A percentile compares a stretch with the other conserved stretches of the same genome.
phyloP scores from a whole-genome alignment of 257 asterid species.

The Petunia secreta region DNA sequence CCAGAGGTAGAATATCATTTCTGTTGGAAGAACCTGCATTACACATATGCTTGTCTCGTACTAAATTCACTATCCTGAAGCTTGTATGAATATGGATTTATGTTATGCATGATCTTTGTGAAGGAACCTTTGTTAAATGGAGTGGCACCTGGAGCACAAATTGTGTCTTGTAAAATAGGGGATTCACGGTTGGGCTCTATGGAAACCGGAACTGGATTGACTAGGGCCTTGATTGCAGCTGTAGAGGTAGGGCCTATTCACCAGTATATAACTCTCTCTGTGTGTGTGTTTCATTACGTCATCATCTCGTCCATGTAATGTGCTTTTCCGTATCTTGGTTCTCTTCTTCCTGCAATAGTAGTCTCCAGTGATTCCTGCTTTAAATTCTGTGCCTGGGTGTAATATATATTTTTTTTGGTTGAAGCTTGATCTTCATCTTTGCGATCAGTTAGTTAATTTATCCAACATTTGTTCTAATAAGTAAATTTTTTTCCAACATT shows the following conservation, averaged over 20 bases:
- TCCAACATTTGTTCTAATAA: not conserved
- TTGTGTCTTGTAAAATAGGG: conserved; percentile 95
- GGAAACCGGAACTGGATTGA: conserved; percentile 99
- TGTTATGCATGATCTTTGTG: conserved; percentile 33
- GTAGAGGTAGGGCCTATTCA: conserved; percentile 64
- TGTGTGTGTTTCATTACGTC: not conserved
- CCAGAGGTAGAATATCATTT: conserved; percentile 53
- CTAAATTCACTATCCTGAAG: not conserved
- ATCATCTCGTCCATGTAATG: conserved; percentile 19
- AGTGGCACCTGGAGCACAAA: conserved; percentile 99
- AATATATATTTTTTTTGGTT: not conserved
- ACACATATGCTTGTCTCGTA: not conserved
- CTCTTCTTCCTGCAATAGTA: conserved; percentile 18
- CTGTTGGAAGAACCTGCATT: conserved; percentile 8
- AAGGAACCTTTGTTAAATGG: conserved; percentile 97
- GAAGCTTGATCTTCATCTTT: not conserved
- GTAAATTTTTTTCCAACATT: not conserved
- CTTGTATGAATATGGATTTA: conserved; percentile 1
- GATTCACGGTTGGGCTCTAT: conserved; percentile 96
- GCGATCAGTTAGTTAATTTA: not conserved
- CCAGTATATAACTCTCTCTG: not conserved
- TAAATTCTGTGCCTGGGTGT: not conserved
- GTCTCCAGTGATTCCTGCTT: not conserved
- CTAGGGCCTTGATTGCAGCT: conserved; percentile 93
- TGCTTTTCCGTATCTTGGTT: not conserved